A percentile compares a stretch with the other conserved stretches of the same genome.
Conservation (phyloP, 2,329 filamentous ascomycete species). For the Hymenoscyphus fructigenus region DNA sequence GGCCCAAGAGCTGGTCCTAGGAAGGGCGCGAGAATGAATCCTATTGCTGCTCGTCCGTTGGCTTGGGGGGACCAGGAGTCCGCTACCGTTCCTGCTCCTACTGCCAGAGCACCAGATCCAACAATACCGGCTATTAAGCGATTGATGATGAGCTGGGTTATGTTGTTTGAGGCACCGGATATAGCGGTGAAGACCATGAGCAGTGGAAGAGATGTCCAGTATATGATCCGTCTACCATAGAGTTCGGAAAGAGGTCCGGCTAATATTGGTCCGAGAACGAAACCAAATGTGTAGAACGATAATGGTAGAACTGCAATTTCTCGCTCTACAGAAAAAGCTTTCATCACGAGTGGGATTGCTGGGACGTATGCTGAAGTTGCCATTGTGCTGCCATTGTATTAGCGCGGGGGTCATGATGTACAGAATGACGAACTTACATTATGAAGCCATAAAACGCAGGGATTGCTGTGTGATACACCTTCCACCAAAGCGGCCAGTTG, state of each 20-base stretch:
- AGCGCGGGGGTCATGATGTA: conserved; percentile 2
- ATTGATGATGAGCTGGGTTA: conserved; percentile 59
- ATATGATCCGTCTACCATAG: conserved; percentile 60
- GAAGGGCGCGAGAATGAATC: conserved; percentile 30
- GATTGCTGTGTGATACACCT: conserved; percentile 27
- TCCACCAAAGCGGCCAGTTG: conserved; percentile 29
- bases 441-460: conserved; percentile 30
- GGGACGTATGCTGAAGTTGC: conserved; percentile 47
- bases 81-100: conserved; percentile 41
- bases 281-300: conserved; percentile 58
- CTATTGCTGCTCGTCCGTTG: conserved; percentile 29
- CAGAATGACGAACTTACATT: conserved; percentile 20
- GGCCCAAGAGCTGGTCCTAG: conserved; percentile 31
- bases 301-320: conserved; percentile 59
- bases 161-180: conserved; percentile 55
- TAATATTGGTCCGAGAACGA: conserved; percentile 61
- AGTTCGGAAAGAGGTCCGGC: conserved; percentile 67
- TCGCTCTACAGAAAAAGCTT: conserved; percentile 52
- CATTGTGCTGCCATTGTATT: conserved; percentile 26
- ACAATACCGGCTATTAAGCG: conserved; percentile 65
- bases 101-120: conserved; percentile 44
- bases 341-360: conserved; percentile 48
- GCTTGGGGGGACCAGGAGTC: conserved; percentile 48
- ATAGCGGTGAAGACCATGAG: conserved; percentile 63
- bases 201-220: conserved; percentile 55